Evolutionary conservation across 768 basidiomycete genomes (phyloP).

Genomic region (Tylopilus felleus): DNA sequence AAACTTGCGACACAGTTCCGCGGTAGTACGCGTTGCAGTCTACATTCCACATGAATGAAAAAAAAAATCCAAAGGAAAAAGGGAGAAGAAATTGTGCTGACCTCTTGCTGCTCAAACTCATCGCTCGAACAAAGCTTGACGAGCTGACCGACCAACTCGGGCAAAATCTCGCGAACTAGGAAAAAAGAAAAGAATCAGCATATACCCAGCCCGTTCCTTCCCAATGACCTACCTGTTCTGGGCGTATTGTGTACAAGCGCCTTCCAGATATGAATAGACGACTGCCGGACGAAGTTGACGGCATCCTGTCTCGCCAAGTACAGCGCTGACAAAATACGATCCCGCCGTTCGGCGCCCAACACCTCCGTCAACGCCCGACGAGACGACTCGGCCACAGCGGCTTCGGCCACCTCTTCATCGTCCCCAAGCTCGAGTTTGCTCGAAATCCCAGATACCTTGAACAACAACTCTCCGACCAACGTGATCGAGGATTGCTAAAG

Average conservation of each 20-base stretch:
- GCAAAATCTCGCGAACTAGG: conserved; percentile 83
- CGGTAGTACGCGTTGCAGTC: conserved; percentile 86
- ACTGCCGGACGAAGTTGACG: conserved; percentile 83
- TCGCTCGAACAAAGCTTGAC: conserved; percentile 73
- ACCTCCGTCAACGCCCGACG: conserved; percentile 83
- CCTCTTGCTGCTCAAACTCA: conserved; percentile 89
- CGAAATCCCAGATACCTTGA: conserved; percentile 95
- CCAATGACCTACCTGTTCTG: conserved; percentile 59
- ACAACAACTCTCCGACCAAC: conserved; percentile 90
- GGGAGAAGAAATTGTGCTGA: conserved; percentile 24
- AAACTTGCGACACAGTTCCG: conserved; percentile 91
- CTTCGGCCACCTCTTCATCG: conserved; percentile 65
- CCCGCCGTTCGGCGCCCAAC: conserved; percentile 82
- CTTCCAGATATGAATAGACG: conserved; percentile 97
- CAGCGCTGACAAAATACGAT: conserved; percentile 85
- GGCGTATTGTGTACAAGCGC: conserved; percentile 94
- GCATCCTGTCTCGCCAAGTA: conserved; percentile 94
- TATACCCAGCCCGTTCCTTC: background rate
- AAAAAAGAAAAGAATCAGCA: conserved; percentile 9
- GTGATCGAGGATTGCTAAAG: conserved; percentile 89
- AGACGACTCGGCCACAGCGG: conserved; percentile 69
- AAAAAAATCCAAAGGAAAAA: background rate
- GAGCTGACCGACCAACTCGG: conserved; percentile 76
- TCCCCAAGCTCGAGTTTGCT: conserved; percentile 79
- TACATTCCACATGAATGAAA: background rate